Evolutionary conservation across 257 asterid genomes (phyloP).

Genomic region (Solanum infundibuliforme): DNA sequence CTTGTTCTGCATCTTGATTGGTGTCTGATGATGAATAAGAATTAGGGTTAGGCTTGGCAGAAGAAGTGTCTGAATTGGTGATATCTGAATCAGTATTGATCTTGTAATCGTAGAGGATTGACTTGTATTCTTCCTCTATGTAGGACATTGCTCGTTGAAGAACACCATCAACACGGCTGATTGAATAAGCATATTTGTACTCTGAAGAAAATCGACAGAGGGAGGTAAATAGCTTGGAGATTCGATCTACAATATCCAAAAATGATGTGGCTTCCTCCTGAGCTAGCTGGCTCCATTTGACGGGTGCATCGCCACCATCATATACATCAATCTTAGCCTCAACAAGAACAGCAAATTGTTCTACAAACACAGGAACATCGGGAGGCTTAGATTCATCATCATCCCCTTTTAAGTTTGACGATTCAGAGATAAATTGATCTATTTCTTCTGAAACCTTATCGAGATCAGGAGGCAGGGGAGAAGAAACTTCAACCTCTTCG

Average conservation of each 20-base stretch:
- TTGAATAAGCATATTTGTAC: conserved; percentile 39
- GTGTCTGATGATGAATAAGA: not conserved
- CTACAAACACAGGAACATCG: conserved; percentile 48
- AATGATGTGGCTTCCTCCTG: conserved; percentile 42
- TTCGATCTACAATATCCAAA: conserved; percentile 28
- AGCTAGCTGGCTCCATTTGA: conserved; percentile 38
- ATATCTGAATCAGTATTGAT: conserved; percentile 3
- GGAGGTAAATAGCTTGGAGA: conserved; percentile 25
- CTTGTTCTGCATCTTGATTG: conserved; percentile 15
- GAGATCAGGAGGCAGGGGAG: conserved; percentile 65
- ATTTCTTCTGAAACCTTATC: conserved; percentile 42
- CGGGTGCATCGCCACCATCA: conserved; percentile 14
- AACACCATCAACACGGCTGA: conserved; percentile 51
- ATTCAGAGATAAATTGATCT: conserved; percentile 39
- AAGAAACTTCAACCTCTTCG: conserved; percentile 4
- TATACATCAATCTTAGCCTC: conserved; percentile 51
- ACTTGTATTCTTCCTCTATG: conserved; percentile 65
- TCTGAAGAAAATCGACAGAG: conserved; percentile 34
- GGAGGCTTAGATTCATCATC: conserved; percentile 21
- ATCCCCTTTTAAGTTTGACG: conserved; percentile 1
- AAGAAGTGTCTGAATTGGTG: not conserved
- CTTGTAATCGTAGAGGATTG: conserved; percentile 41
- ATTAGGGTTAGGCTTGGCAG: not conserved
- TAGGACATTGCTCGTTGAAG: conserved; percentile 63
- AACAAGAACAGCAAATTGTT: conserved; percentile 54